Percentiles rank a stretch among this genome's conserved stretches.
phyloP scores from a whole-genome alignment of 2,329 filamentous ascomycete genomes.

The Lasiodiplodia theobromae region DNA sequence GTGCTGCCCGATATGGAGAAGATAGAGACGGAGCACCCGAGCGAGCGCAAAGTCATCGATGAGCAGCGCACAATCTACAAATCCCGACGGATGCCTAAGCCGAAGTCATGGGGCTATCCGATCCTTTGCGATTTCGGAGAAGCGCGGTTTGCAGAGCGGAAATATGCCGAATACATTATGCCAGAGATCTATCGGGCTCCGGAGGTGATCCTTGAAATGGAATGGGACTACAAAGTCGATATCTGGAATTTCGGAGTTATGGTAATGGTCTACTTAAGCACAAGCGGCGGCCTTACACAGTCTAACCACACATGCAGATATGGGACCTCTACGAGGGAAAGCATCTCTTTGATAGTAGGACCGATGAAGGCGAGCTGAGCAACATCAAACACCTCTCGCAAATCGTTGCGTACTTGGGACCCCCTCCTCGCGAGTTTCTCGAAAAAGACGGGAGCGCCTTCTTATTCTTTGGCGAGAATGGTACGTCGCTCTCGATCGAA shows the following conservation, averaged over 20 bases:
- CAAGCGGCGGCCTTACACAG: background rate
- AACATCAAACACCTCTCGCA: slow-evolving; percentile 13
- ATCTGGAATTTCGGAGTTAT: slow-evolving; percentile 47
- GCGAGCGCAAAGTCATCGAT: slow-evolving; percentile 38
- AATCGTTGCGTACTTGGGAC: slow-evolving; percentile 6
- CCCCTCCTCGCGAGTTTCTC: background rate
- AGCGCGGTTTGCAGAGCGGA: slow-evolving; percentile 37
- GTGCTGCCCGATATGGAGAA: slow-evolving; percentile 41
- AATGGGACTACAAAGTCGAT: slow-evolving; percentile 45
- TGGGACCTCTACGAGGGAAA: slow-evolving; percentile 45
- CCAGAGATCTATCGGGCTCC: slow-evolving; percentile 45
- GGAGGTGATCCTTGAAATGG: slow-evolving; percentile 45
- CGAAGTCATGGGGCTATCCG: slow-evolving; percentile 32
- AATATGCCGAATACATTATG: slow-evolving; percentile 42
- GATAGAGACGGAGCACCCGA: slow-evolving; percentile 38
- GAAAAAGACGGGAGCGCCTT: background rate
- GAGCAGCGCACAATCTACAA: slow-evolving; percentile 39
- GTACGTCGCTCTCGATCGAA: background rate
- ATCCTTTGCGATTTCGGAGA: slow-evolving; percentile 45
- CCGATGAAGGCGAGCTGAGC: slow-evolving; percentile 10
- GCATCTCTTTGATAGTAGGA: slow-evolving; percentile 38
- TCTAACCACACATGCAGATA: slow-evolving; percentile 34
- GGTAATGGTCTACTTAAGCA: slow-evolving; percentile 32
- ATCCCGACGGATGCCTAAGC: slow-evolving; percentile 29
- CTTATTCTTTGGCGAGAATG: slow-evolving; percentile 4